Conservation (phyloP, 2,329 filamentous ascomycete species). For the Penicillium sp. region DNA sequence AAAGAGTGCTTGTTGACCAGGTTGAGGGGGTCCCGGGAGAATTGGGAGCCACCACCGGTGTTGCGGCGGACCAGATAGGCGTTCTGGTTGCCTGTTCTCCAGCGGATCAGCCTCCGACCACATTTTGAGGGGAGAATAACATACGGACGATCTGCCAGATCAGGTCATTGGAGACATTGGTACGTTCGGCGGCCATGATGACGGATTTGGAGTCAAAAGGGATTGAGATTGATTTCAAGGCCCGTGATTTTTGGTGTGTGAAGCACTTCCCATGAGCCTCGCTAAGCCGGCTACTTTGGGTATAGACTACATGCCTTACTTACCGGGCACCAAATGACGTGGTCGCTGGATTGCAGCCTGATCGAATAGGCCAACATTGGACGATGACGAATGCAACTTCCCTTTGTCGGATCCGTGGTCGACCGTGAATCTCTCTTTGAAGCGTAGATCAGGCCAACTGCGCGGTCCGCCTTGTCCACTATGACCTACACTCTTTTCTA, state of each 20-base stretch:
- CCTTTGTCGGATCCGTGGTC: not conserved
- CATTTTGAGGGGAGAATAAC: constrained; percentile 43
- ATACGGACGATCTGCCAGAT: constrained; percentile 94
- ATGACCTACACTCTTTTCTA: constrained; percentile 80
- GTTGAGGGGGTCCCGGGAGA: constrained; percentile 95
- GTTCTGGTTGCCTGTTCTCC: constrained; percentile 73
- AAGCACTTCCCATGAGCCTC: constrained; percentile 29
- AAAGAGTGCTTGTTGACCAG: constrained; percentile 85
- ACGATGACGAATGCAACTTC: not conserved
- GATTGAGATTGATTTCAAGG: constrained; percentile 26
- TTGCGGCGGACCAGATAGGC: constrained; percentile 90
- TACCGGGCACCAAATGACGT: not conserved
- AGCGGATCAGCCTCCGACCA: constrained; percentile 12
- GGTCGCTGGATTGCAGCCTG: not conserved
- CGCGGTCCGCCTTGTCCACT: constrained; percentile 23
- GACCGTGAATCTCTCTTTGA: not conserved
- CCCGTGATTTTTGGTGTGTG: constrained; percentile 26
- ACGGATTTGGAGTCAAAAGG: constrained; percentile 24
- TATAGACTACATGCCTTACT: constrained; percentile 21
- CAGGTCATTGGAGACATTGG: constrained; percentile 84
- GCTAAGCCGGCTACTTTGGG: constrained; percentile 41
- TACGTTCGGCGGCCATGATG: constrained; percentile 52
- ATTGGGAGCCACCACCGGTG: constrained; percentile 73
- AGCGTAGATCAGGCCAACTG: not conserved
- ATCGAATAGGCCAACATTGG: not conserved